Conservation (phyloP, 2,329 filamentous ascomycete genomes). For the Penicillium sp. region DNA sequence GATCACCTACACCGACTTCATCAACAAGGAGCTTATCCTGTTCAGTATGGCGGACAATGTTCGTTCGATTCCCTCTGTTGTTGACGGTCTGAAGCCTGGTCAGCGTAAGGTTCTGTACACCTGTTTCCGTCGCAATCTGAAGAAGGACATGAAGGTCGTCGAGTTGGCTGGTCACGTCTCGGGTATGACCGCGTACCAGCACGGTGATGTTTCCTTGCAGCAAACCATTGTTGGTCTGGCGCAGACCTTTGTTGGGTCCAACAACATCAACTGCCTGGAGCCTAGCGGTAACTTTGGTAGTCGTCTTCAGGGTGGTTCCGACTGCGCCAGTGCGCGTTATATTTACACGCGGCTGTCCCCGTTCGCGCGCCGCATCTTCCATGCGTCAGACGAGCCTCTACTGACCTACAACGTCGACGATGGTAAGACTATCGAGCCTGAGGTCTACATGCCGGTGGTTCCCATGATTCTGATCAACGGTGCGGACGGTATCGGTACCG, state of each 20-base stretch:
- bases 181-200: conserved; percentile 85
- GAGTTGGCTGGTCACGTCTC: conserved; percentile 88
- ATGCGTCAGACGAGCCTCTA: conserved; percentile 72
- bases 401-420: conserved; percentile 82
- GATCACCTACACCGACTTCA: conserved; percentile 84
- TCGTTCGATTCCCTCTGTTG: conserved; percentile 87
- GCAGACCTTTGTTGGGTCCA: conserved; percentile 91
- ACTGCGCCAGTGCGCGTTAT: conserved; percentile 95
- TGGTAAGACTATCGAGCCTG: conserved; percentile 79
- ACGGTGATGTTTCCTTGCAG: conserved; percentile 85
- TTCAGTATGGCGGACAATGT: conserved; percentile 99
- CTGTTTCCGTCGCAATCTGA: conserved; percentile 82
- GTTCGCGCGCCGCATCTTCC: conserved; percentile 81
- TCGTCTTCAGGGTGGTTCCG: conserved; percentile 80
- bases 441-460: conserved; percentile 73
- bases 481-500: conserved; percentile 93
- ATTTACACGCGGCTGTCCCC: conserved; percentile 92
- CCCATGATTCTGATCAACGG: conserved; percentile 93
- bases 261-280: conserved; percentile 92
- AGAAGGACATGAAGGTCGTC: conserved; percentile 92
- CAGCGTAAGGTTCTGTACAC: conserved; percentile 94
- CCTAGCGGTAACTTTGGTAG: conserved; percentile 98
- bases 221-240: conserved; percentile 90
- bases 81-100: conserved; percentile 92
- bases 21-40: conserved; percentile 94